Percentiles rank a stretch among this genome's conserved stretches.
Evolutionary conservation across 2,329 filamentous ascomycete species (phyloP).

Genomic region (Phyllosticta ampelicida): DNA sequence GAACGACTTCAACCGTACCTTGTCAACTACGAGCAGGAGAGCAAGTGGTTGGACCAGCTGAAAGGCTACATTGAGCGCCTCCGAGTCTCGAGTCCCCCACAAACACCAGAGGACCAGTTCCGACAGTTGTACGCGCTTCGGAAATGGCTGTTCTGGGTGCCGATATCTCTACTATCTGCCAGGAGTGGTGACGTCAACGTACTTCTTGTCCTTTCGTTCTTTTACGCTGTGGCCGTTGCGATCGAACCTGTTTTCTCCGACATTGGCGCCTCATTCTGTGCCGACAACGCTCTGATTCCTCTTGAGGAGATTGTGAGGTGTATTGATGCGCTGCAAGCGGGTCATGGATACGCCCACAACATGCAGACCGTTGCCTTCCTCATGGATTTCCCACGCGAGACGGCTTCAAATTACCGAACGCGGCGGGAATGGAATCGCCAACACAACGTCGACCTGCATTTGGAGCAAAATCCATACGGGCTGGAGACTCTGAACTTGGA

Average conservation of each 20-base stretch:
- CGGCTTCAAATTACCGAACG: conserved; percentile 32
- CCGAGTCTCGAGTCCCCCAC: conserved; percentile 29
- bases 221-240: conserved; percentile 79
- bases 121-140: conserved; percentile 78
- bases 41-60: conserved; percentile 39
- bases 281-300: conserved; percentile 58
- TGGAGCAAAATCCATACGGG: conserved; percentile 25
- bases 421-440: conserved; percentile 29
- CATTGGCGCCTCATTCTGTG: conserved; percentile 73
- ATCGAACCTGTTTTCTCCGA: conserved; percentile 88
- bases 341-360: conserved; percentile 30
- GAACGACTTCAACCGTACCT: conserved; percentile 35
- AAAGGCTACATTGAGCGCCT: conserved; percentile 37
- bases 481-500: conserved; percentile 31
- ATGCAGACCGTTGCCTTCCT: conserved; percentile 34
- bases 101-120: conserved; percentile 68
- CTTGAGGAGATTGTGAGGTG: conserved; percentile 78
- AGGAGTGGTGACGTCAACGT: conserved; percentile 66
- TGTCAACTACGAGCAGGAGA: conserved; percentile 34
- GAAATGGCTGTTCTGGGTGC: conserved; percentile 94
- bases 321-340: conserved; percentile 53
- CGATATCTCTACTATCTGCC: conserved; percentile 69
- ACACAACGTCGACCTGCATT: conserved; percentile 23
- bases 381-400: conserved; percentile 37
- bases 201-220: conserved; percentile 75